phyloP scores from a whole-genome alignment of 1,139 yeast genomes.

The Pichia sp. region DNA sequence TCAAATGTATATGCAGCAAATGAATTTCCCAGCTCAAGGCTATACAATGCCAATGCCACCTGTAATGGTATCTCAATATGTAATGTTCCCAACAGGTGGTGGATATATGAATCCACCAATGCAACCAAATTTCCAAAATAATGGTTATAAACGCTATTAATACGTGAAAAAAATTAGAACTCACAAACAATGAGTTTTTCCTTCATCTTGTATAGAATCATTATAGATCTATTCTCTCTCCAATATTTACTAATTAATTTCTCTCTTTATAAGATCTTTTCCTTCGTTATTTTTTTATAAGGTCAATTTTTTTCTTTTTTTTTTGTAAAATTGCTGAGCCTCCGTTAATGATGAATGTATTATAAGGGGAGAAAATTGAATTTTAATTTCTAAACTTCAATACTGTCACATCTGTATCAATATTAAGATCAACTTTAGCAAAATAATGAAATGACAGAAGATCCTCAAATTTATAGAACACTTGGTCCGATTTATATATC shows the following conservation, averaged over 20 bases:
- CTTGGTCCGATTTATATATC: slow-evolving; percentile 62
- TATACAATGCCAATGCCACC: slow-evolving; percentile 4
- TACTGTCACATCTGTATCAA: background rate
- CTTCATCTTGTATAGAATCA: background rate
- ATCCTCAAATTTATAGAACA: slow-evolving; percentile 34
- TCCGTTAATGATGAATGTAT: too few relatives aligned
- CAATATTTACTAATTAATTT: background rate
- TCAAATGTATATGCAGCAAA: slow-evolving; percentile 12
- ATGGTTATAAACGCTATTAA: background rate
- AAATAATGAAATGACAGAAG: slow-evolving; percentile 12
- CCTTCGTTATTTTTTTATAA: too few relatives aligned
- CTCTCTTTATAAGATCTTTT: too few relatives aligned
- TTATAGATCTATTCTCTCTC: too few relatives aligned
- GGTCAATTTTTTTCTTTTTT: too few relatives aligned
- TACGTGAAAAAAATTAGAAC: too few relatives aligned
- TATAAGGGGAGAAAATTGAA: too few relatives aligned
- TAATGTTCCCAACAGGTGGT: slow-evolving; percentile 15
- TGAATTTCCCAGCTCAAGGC: background rate
- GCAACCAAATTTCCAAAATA: slow-evolving; percentile 4
- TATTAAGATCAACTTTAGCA: background rate
- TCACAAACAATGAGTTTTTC: too few relatives aligned
- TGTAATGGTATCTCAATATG: slow-evolving; percentile 1
- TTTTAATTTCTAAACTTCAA: too few relatives aligned
- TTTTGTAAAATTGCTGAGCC: too few relatives aligned
- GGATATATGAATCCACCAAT: slow-evolving; percentile 16